Evolutionary conservation across 1,139 yeast genomes (phyloP), one percentile per base, ranked within the genome.

Genomic region (Suhomyces terraborum): DNA sequence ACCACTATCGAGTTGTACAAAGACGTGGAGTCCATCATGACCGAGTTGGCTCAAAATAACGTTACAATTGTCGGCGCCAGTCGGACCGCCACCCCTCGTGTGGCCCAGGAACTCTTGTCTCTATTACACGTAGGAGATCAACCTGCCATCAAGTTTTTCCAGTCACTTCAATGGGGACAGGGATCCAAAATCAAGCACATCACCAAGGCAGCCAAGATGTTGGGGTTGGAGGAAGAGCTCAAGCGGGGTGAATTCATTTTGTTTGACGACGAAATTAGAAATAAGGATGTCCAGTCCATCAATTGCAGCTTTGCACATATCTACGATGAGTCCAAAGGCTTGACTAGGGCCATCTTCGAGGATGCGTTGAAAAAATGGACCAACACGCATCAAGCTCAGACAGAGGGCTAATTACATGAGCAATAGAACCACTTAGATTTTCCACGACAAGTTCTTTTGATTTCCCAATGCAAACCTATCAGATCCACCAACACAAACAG

Each of bases 201-300:
- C 38, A 56, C 60, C 22, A 67, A 67, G 36, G 75, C 79, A 0
- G 73, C 75, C 2, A 61, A 67, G 39, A 72, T 66, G 28, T 64
- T 79, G 5, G 53, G 56, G 1, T 40, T 69, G 39, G 55, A 57
- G 24, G 36, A 54, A n/a, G 80, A 75, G n/a, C 64, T 82, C 13
- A 62, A 58, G 3, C 65, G 59, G 37, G 68, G 75, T 1, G 74
- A 80, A 24, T 78, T 82, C 69, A 67, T 84, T 9, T 69, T 85
- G 38, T 85, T 75, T 53, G 93, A 84, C 55, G 93, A 84, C 56
- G 93, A 84, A 56, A 48, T 57, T 43, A 67, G 93, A 46, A 84
- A 84, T 52, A 67, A 66, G 45, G 93, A 84, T 50, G 91, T 84
- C 4, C 78, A 76, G 50, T 54, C 64, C 4, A 67, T 84, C 6